Base-by-base conservation (phyloP, 2,329 filamentous ascomycete genomes). In the Drechslerella coelobrocha region DNA sequence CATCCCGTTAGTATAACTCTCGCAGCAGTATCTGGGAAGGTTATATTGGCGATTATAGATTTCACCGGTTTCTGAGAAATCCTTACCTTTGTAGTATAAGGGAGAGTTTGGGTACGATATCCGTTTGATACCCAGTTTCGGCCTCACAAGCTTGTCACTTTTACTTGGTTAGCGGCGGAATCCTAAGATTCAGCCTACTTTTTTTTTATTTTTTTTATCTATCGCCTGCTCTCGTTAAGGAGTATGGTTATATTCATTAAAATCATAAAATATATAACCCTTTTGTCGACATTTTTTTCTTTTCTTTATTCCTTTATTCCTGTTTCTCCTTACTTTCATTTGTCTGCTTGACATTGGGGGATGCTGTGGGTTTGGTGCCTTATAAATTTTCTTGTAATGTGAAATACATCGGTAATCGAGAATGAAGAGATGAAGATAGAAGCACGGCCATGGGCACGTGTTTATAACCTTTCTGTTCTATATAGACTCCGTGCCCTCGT, bases 31-130 rank as follows among this genome's bases (percentile, higher is more conserved):
- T 50, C 29, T 63, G 27, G 26, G 51, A 52, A 26, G 41, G 53
- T 53, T 50, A 71, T 48, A 53, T 63, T 59, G 66, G 66, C 66
- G 66, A 63, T 71, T 47, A 63, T 71, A 71, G 66, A 71, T 60
- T 21, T 45, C 34, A 52, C 34, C 51, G 59, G 59, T 71, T 71
- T 52, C 39, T 56, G 47, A 63, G 54, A 61, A 47, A 45, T 37
- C 39, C 51, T 54, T 51, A 23, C 41, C 41, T 45, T 45, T 45
- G 2, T 23, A 21, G 41, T 7, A 21, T 3, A 21, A 45, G 37
- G n/a, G 37, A 17, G 37, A 14, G 9, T 19, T 45, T 45, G 41
- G 41, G 41, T 45, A 45, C 21, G 41, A 21, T 14, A 8, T 7
- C 19, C 17, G 2, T 27, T 51, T 51, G 47, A 45, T 45, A 45